Evolutionary conservation across 2,329 filamentous ascomycete species (phyloP), one percentile per base, ranked within the genome.

Genomic region (Pseudogymnoascus sp.): DNA sequence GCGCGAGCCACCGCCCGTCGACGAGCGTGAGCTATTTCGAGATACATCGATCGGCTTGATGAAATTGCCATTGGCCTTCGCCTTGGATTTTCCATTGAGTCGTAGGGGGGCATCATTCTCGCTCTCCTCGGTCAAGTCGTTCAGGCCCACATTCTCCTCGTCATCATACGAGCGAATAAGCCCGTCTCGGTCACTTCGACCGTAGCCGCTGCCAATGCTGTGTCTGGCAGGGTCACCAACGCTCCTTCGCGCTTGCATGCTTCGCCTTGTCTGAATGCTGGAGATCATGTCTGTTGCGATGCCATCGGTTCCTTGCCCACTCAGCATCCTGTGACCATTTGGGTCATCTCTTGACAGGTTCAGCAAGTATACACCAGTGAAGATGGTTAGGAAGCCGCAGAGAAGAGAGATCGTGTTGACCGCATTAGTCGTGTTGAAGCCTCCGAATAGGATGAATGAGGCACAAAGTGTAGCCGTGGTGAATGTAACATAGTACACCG

Each of bases 321-420:
- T 83, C 37, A 89, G 79, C 67, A 88, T 74, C 63, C 83, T 84
- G 63, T 82, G 85, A 60, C 93, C 93, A 71, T 96, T 87, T 1
- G 95, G 92, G 71, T 99, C 95, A 67, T 88, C 84, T 71, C 95
- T 88, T 0, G 93, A 97, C n/a, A 99, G 86, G 72, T 97, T 97
- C 69, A 97, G 84, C 5, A 97, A 85, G 76, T 97, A 97, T 61
- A 97, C 93, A 28, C 93, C 93, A 2, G 92, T 89, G 74, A 97
- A 97, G 65, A 96, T 97, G 67, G 95, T 87, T 63, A 97, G 84
- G 78, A 97, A 97, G 64, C 93, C 93, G 73, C 89, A 93, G 60
- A 97, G 83, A 12, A 97, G 83, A 3, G 93, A 97, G 63, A 97
- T 86, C 0, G 91, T 97, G 77, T 95, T 96, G 68, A 96, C 90